Conservation (phyloP, 257 asterid genomes). For the Nicotiana benthamiana region DNA sequence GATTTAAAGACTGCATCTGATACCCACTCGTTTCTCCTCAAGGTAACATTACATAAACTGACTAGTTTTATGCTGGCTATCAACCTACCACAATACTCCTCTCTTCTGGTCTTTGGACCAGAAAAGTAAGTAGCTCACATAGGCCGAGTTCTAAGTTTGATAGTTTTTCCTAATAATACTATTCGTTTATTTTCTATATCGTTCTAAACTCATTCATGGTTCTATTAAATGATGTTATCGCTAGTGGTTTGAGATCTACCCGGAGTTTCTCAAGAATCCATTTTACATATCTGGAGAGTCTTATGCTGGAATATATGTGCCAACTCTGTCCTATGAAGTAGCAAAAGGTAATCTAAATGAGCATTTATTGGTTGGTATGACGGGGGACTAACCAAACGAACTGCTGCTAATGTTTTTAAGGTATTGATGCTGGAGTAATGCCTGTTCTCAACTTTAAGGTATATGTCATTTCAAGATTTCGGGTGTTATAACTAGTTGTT, state of each 20-base stretch:
- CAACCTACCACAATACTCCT: not conserved
- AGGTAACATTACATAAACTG: constrained; percentile 29
- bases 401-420: constrained; percentile 25
- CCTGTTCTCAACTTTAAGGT: constrained; percentile 84
- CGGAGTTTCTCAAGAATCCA: constrained; percentile 66
- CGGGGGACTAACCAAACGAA: not conserved
- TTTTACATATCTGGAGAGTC: constrained; percentile 87
- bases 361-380: not conserved
- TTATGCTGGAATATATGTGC: constrained; percentile 91
- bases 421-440: constrained; percentile 58
- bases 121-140: not conserved
- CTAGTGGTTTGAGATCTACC: constrained; percentile 92
- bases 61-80: not conserved
- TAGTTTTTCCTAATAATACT: not conserved
- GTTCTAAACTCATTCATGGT: not conserved
- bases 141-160: not conserved
- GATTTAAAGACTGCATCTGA: constrained; percentile 79
- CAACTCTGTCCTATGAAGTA: constrained; percentile 81
- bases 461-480: constrained; percentile 15
- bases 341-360: constrained; percentile 46
- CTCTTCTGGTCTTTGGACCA: not conserved
- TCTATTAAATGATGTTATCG: constrained; percentile 13
- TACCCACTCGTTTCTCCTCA: constrained; percentile 74
- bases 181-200: not conserved
- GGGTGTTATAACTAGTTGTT: not conserved